Base-by-base conservation (phyloP, 305 asterid genomes). In the Solanum hybrid region DNA sequence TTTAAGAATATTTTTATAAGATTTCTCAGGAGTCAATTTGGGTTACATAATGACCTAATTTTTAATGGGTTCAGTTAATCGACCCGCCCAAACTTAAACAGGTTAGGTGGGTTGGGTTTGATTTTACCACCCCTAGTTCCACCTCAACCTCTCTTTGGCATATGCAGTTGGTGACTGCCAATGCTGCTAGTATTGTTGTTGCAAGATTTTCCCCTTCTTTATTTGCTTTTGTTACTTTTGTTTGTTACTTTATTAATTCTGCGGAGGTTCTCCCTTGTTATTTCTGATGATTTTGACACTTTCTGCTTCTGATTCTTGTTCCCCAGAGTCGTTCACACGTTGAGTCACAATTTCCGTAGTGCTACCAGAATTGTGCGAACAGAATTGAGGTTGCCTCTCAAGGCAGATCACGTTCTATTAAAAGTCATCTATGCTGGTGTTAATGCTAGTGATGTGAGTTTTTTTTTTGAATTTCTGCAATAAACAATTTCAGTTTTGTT, bases 361-460 rank as follows among this genome's bases (percentile, higher is more conserved):
- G 99, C 99, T 29, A 95, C 98, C 27, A 92, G 93, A 89, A 96
- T 95, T 75, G 94, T 95, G 90, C 96, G 90, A 72, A 87, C 90
- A 3, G 91, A 96, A 90, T 91, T 95, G 94, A 93, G 91, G 89
- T 91, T 95, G 87, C 99, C 99, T 4, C 92, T 97, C 87, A 94
- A 94, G 94, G 92, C 98, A 85, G 94, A 95, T 91, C 90, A 94
- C 64, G 99, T 97, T 87, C 97, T 97, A 91, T 51, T 97, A 93
- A 97, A 97, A 91, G 90, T 96, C 92, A 92, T 97, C 88, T 96
- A 97, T 93, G 99, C 99, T 77, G 99, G 99, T 90, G 99, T 97
- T 79, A 96, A 97, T 92, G 99, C 99, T 79, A 97, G 99, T 93
- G 99, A 97, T 92, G 99, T 96, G 93, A 95, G 98, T 93, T 91